Conservation (phyloP, 169 alveolate genomes). For the Babesia bovis region DNA sequence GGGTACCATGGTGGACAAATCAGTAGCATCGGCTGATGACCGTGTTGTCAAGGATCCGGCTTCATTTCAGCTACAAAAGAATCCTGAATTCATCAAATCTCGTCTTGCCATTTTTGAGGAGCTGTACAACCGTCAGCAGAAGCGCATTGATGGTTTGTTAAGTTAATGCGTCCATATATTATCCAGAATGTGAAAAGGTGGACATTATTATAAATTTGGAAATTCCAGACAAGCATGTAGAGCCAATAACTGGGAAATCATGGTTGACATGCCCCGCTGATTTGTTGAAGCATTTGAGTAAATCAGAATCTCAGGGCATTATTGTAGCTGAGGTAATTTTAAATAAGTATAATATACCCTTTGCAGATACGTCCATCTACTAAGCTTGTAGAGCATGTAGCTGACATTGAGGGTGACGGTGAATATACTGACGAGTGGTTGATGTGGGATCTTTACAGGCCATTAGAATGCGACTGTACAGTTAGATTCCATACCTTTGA, state of each 20-base stretch:
- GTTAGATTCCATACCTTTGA: conserved; percentile 89
- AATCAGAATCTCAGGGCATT: conserved; percentile 35
- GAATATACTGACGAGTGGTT: conserved; percentile 61
- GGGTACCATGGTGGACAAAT: not conserved
- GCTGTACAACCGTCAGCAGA: conserved; percentile 79
- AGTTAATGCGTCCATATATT: too few species aligned
- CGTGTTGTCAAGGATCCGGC: conserved; percentile 54
- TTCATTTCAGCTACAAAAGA: conserved; percentile 21
- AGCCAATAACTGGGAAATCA: conserved; percentile 26
- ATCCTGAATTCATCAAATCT: conserved; percentile 81
- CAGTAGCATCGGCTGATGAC: not conserved
- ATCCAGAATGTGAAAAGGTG: conserved; percentile 30
- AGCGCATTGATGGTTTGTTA: conserved; percentile 39
- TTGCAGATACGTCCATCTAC: conserved; percentile 1
- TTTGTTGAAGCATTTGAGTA: conserved; percentile 28
- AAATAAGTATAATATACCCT: not conserved
- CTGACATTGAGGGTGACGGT: conserved; percentile 50
- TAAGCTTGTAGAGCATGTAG: conserved; percentile 2
- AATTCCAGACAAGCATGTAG: conserved; percentile 27
- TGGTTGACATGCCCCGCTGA: conserved; percentile 54
- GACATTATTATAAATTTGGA: conserved; percentile 31
- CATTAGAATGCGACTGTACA: conserved; percentile 95
- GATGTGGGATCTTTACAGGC: conserved; percentile 96
- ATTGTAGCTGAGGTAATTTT: conserved; percentile 56
- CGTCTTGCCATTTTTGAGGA: conserved; percentile 80